Evolutionary conservation across 2,329 filamentous ascomycete species (phyloP).

Genomic region (Apiospora koreana): DNA sequence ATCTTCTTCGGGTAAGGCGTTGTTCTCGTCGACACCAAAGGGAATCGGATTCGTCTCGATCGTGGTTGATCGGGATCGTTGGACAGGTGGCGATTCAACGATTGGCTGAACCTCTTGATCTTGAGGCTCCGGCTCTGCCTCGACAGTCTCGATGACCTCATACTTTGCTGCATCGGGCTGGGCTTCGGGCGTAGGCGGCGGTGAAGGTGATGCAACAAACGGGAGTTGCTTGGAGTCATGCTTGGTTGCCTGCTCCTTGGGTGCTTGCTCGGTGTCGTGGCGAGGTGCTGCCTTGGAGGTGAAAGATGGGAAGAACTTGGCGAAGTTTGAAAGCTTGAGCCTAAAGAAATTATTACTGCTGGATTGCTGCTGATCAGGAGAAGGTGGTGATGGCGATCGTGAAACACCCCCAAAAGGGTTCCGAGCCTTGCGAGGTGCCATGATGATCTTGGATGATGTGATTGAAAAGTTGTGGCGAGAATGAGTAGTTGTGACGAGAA

Average conservation of each 20-base stretch:
- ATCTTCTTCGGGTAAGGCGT: too few species aligned
- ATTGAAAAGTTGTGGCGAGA: background rate
- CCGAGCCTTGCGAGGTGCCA: background rate
- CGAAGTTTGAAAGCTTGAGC: too few species aligned
- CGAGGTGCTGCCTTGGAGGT: too few species aligned
- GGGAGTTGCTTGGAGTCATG: background rate
- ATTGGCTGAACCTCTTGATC: background rate
- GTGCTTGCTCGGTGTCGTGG: too few species aligned
- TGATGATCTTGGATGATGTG: background rate
- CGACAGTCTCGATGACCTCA: too few species aligned
- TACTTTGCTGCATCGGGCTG: too few species aligned
- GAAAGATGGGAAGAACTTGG: too few species aligned
- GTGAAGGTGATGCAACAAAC: background rate
- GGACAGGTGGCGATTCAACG: background rate
- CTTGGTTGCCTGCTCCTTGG: too few species aligned
- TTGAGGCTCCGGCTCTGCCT: too few species aligned
- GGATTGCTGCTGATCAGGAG: background rate
- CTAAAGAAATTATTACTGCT: background rate
- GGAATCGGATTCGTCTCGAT: background rate
- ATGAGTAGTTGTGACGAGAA: too few species aligned
- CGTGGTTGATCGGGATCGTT: background rate
- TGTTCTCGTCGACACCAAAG: background rate
- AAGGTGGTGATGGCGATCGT: background rate
- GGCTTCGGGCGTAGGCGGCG: background rate
- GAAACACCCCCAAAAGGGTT: background rate